phyloP scores from a whole-genome alignment of 2,329 filamentous ascomycete genomes.

The Aureobasidium mangrovei region DNA sequence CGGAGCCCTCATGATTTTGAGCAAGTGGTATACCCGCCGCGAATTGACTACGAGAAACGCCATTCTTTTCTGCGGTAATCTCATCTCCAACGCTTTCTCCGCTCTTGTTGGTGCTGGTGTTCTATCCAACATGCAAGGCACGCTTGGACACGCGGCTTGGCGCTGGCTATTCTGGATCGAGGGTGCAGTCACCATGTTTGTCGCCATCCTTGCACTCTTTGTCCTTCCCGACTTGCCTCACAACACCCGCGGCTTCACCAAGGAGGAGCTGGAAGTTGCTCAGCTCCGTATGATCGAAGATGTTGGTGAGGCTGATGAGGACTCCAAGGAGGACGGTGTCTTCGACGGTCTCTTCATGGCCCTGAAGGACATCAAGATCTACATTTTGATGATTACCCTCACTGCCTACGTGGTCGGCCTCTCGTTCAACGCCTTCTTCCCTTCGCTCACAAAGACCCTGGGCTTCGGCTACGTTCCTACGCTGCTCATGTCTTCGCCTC shows the following conservation, averaged over 20 bases:
- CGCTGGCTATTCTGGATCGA: conserved; percentile 40
- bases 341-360: conserved; percentile 18
- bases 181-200: conserved; percentile 53
- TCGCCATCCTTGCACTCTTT: conserved; percentile 50
- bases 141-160: conserved; percentile 50
- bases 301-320: conserved; percentile 28
- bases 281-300: conserved; percentile 31
- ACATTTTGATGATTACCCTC: conserved; percentile 15
- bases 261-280: conserved; percentile 28
- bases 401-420: conserved; percentile 6
- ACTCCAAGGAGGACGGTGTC: conserved; percentile 37
- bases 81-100: conserved; percentile 56
- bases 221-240: conserved; percentile 40
- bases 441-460: conserved; percentile 29
- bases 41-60: conserved; percentile 28
- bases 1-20: conserved; percentile 35
- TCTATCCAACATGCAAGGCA: conserved; percentile 52
- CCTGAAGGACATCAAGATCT: conserved; percentile 20
- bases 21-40: conserved; percentile 43
- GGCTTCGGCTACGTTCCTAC: conserved; percentile 31
- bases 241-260: conserved; percentile 30
- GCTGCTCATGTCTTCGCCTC: conserved; percentile 26
- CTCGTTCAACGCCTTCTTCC: conserved; percentile 26
- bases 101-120: conserved; percentile 51
- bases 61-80: conserved; percentile 22